phyloP scores from a whole-genome alignment of 257 asterid genomes.

The Solanum tacnaense region DNA sequence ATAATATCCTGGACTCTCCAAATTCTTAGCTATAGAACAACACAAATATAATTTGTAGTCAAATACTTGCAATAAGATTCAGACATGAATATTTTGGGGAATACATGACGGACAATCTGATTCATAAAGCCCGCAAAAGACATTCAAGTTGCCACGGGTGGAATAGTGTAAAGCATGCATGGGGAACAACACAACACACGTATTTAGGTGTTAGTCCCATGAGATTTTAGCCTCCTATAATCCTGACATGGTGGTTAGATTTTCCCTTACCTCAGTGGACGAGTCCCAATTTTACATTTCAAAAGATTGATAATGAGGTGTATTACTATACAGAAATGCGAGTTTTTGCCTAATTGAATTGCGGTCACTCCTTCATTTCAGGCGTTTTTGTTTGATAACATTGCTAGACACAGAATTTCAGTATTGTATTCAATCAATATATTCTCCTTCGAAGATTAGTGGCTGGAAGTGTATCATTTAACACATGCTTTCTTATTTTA shows the following conservation, averaged over 20 bases:
- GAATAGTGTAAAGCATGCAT: neutral
- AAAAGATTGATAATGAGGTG: neutral
- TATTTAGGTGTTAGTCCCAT: neutral
- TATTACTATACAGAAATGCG: neutral
- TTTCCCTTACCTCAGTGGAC: neutral
- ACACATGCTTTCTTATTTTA: neutral
- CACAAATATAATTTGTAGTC: neutral
- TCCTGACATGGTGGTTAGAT: no score
- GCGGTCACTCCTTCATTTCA: neutral
- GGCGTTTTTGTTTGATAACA: neutral
- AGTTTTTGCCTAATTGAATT: neutral
- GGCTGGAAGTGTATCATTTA: neutral
- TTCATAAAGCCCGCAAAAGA: neutral
- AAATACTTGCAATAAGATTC: neutral
- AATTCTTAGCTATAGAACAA: neutral
- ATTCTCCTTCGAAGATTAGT: neutral
- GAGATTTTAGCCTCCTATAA: no score
- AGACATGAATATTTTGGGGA: neutral
- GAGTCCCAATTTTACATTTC: neutral
- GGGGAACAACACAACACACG: neutral
- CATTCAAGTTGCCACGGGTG: neutral
- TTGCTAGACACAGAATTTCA: neutral
- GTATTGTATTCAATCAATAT: neutral
- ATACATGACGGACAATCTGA: neutral
- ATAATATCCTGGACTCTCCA: neutral